These are phyloP conservation scores for Corinectria fuckeliana DNA, from an alignment of 2,329 filamentous ascomycete species.

Conservation along the genomic window DNA sequence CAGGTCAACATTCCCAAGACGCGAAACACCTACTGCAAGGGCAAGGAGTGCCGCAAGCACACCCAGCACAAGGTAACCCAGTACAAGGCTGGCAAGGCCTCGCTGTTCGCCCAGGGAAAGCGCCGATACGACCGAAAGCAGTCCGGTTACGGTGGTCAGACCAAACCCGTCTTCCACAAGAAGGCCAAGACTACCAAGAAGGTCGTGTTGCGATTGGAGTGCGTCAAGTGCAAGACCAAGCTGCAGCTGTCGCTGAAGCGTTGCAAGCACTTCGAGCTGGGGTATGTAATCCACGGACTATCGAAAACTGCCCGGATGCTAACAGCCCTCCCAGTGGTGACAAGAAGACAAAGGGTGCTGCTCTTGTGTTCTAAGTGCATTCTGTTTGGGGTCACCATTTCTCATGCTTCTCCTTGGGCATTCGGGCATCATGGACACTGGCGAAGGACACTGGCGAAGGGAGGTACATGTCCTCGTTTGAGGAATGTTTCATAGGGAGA, in stretches of 20 bases:
- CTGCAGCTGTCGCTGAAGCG: constrained; percentile 97
- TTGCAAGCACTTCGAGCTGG: constrained; percentile 99
- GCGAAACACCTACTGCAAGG: constrained; percentile 97
- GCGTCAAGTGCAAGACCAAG: constrained; percentile 98
- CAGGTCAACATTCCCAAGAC: constrained; percentile 99
- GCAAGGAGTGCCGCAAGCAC: constrained; percentile 92
- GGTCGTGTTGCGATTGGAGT: constrained; percentile 98
- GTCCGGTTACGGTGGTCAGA: constrained; percentile 99
- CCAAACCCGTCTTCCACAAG: constrained; percentile 99
- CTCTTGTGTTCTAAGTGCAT: constrained; percentile 94
- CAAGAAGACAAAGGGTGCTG: constrained; percentile 99
- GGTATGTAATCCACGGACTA: constrained; percentile 65
- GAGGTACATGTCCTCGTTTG: constrained; percentile 54
- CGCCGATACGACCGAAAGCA: constrained; percentile 99
- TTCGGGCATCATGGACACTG: constrained; percentile 57
- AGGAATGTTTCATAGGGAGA: constrained; percentile 54
- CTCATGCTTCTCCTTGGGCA: constrained; percentile 53
- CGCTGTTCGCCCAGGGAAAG: constrained; percentile 98
- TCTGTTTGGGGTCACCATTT: constrained; percentile 52
- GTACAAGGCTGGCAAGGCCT: constrained; percentile 98
- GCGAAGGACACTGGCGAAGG: constrained; percentile 58
- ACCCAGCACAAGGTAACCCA: constrained; percentile 93
- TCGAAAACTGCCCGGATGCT: constrained; percentile 40
- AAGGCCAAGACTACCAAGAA: constrained; percentile 99
- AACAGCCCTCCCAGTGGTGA: constrained; percentile 77